Evolutionary conservation across 306 rosid species (phyloP).

Genomic region (Malus domestica): DNA sequence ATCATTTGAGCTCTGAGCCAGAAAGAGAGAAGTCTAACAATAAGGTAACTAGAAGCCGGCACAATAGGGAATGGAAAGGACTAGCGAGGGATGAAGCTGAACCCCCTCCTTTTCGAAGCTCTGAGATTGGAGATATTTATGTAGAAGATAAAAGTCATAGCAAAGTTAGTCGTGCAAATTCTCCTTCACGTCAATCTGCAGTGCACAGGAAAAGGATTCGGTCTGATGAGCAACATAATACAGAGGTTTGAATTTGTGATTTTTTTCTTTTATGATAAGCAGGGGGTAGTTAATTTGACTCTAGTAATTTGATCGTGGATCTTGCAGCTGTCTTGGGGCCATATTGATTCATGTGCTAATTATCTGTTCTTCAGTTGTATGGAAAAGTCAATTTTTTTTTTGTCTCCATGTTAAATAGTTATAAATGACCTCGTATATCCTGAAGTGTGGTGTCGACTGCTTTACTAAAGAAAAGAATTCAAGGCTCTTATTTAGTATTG

Average conservation of each 20-base stretch:
- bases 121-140: constrained; percentile 35
- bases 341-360: neutral
- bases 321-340: neutral
- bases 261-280: neutral
- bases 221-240: constrained; percentile 47
- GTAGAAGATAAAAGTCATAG: constrained; percentile 31
- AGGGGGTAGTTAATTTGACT: neutral
- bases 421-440: neutral
- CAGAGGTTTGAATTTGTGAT: constrained; percentile 42
- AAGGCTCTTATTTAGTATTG: neutral
- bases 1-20: constrained; percentile 37
- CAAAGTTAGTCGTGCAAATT: constrained; percentile 30
- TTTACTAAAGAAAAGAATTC: neutral
- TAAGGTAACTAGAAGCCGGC: constrained; percentile 50
- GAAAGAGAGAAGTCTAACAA: constrained; percentile 41
- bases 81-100: constrained; percentile 50
- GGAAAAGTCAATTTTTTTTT: neutral
- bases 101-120: constrained; percentile 54
- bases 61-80: constrained; percentile 81
- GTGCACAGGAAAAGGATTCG: constrained; percentile 61
- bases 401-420: neutral
- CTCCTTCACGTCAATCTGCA: constrained; percentile 39
- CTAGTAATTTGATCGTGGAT: neutral
- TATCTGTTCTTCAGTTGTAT: neutral
- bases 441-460: neutral